Evolutionary conservation across 2,329 filamentous ascomycete genomes (phyloP).

Genomic region (Ophiostoma sp.): DNA sequence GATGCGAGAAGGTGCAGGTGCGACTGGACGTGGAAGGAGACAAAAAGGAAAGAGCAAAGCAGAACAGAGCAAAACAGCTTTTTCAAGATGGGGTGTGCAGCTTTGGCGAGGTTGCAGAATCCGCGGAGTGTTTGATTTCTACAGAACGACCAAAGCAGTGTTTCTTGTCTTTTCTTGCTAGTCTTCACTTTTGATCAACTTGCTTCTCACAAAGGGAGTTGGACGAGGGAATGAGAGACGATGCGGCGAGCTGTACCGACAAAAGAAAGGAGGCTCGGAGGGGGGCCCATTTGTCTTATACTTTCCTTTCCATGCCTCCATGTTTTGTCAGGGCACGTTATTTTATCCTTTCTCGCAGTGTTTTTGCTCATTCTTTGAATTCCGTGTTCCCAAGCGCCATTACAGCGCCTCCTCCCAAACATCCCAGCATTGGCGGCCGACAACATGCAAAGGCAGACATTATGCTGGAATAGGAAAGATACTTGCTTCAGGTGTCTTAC

Average conservation of each 20-base stretch:
- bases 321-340: not conserved
- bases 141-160: not conserved
- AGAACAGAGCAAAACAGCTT: not conserved
- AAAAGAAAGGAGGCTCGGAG: not conserved
- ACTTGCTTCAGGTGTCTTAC: not conserved
- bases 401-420: not conserved
- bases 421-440: not conserved
- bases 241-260: not conserved
- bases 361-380: not conserved
- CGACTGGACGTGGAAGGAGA: not conserved
- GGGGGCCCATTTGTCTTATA: not conserved
- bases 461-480: slow-evolving; percentile 3
- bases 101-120: not conserved
- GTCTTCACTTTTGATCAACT: not conserved
- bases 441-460: not conserved
- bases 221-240: not conserved
- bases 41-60: not conserved
- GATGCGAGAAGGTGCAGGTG: not conserved
- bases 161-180: not conserved
- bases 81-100: not conserved
- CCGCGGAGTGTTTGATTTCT: not conserved
- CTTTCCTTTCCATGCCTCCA: not conserved
- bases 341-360: not conserved
- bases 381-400: not conserved
- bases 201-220: not conserved